Percentiles rank a stretch among this genome's conserved stretches.
Conservation (phyloP, 306 rosid species). For the Erythrophleum fordii region DNA sequence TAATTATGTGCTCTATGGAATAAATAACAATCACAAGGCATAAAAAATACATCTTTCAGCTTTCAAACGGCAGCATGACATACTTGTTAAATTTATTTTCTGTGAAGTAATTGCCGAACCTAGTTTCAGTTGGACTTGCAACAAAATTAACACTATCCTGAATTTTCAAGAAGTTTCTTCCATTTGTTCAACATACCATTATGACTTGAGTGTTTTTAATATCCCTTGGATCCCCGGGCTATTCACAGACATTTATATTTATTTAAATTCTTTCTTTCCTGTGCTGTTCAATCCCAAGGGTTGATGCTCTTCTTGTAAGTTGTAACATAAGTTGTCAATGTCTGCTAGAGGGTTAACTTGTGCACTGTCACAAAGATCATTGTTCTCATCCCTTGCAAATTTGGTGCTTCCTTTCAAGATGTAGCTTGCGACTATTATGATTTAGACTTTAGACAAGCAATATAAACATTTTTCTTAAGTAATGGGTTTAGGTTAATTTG, state of each 20-base stretch:
- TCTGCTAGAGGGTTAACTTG: not conserved
- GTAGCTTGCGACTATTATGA: not conserved
- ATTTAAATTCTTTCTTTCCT: not conserved
- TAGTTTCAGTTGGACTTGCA: not conserved
- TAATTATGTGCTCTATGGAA: not conserved
- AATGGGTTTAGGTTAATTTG: conserved; percentile 19
- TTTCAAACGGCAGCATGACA: conserved; percentile 10
- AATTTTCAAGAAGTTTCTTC: conserved; percentile 9
- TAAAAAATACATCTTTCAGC: not conserved
- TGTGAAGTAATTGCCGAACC: not conserved
- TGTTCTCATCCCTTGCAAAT: not conserved
- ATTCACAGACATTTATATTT: not conserved
- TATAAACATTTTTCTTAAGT: not conserved
- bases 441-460: not conserved
- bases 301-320: not conserved
- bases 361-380: not conserved
- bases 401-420: not conserved
- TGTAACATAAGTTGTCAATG: not conserved
- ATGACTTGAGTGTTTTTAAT: not conserved
- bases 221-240: not conserved
- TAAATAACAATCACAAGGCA: conserved; percentile 9
- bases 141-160: not conserved
- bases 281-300: not conserved
- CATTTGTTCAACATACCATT: not conserved
- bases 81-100: not conserved